Percentiles rank a stretch among this genome's conserved stretches.
phyloP scores from a whole-genome alignment of 768 basidiomycete species.

The Amanita muscaria region DNA sequence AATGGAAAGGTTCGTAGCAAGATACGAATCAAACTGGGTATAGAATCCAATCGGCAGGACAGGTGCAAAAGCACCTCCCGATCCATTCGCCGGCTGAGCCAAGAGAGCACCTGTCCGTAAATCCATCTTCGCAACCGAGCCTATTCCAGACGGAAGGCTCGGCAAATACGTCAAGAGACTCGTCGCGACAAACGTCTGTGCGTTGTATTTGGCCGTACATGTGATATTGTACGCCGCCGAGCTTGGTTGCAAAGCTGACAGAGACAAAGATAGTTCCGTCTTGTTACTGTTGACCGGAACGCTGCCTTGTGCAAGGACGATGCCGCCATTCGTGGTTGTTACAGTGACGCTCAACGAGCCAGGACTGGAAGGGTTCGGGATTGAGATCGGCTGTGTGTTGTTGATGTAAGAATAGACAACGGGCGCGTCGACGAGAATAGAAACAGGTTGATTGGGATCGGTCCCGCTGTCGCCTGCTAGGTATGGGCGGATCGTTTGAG shows the following conservation, averaged over 20 bases:
- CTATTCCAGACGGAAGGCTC: constrained; percentile 34
- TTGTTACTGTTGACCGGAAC: constrained; percentile 47
- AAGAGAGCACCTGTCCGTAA: constrained; percentile 48
- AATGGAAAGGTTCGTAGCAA: constrained; percentile 44
- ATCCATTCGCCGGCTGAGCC: constrained; percentile 42
- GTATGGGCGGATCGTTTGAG: constrained; percentile 51
- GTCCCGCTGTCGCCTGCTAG: constrained; percentile 43
- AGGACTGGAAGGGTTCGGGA: constrained; percentile 16
- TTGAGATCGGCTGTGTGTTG: constrained; percentile 35
- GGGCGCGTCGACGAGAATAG: constrained; percentile 45
- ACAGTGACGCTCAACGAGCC: constrained; percentile 34
- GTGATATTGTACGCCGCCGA: constrained; percentile 27
- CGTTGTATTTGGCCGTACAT: constrained; percentile 29
- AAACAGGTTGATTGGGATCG: constrained; percentile 25
- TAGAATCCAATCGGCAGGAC: constrained; percentile 75
- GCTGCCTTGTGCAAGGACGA: constrained; percentile 29
- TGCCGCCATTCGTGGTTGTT: constrained; percentile 37
- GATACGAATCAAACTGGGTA: constrained; percentile 46
- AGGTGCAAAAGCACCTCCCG: constrained; percentile 38
- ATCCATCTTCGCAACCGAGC: constrained; percentile 58
- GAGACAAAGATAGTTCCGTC: constrained; percentile 39
- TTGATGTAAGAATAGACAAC: constrained; percentile 39
- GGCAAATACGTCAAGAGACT: constrained; percentile 43
- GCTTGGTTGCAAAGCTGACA: constrained; percentile 36
- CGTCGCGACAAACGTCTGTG: constrained; percentile 36